Conservation (phyloP, 768 basidiomycete genomes). For the Leccinum truebloodii region DNA sequence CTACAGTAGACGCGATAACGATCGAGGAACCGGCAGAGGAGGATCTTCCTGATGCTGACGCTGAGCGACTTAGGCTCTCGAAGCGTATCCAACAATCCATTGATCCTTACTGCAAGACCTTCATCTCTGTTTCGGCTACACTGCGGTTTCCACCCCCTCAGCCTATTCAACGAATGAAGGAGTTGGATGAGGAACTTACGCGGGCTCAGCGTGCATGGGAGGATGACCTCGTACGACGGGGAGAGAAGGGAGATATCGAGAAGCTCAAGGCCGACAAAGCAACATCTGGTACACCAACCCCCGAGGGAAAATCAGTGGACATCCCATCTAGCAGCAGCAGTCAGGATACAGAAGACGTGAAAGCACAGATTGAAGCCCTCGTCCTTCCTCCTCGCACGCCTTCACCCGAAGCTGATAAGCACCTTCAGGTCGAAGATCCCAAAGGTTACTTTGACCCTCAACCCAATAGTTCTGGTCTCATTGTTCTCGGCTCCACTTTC, state of each 20-base stretch:
- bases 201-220: slow-evolving; percentile 78
- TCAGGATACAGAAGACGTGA: slow-evolving; percentile 51
- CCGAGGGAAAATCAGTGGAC: slow-evolving; percentile 24
- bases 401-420: slow-evolving; percentile 31
- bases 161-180: slow-evolving; percentile 84
- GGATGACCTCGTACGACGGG: slow-evolving; percentile 78
- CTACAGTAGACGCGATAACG: slow-evolving; percentile 7
- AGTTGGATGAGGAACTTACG: slow-evolving; percentile 77
- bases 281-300: slow-evolving; percentile 31
- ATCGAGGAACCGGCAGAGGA: slow-evolving; percentile 39
- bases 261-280: slow-evolving; percentile 19
- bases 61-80: slow-evolving; percentile 67
- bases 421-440: slow-evolving; percentile 31
- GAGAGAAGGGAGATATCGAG: slow-evolving; percentile 52
- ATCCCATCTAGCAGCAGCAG: slow-evolving; percentile 7
- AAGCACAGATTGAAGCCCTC: slow-evolving; percentile 64
- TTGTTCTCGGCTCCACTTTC: slow-evolving; percentile 32
- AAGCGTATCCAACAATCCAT: slow-evolving; percentile 78
- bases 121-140: slow-evolving; percentile 93
- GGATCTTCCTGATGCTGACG: slow-evolving; percentile 69
- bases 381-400: slow-evolving; percentile 44
- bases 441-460: slow-evolving; percentile 47
- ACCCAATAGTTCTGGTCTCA: slow-evolving; percentile 30
- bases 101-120: slow-evolving; percentile 81
- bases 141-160: slow-evolving; percentile 91